Evolutionary conservation across 2,329 filamentous ascomycete genomes (phyloP).

Genomic region (Sphaerostilbella broomeana): DNA sequence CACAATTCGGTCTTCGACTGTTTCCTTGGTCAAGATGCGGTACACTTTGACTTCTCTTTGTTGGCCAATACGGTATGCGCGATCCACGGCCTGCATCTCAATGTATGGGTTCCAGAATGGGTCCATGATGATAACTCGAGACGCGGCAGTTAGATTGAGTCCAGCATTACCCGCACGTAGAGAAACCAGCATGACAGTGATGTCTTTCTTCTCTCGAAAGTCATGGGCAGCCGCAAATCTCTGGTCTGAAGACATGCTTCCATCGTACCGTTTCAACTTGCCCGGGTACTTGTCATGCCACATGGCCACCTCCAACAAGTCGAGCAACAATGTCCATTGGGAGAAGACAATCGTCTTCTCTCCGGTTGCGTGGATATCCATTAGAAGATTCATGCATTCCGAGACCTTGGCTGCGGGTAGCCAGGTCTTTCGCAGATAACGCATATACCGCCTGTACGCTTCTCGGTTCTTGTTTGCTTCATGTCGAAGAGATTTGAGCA

Average conservation of each 20-base stretch:
- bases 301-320: constrained; percentile 65
- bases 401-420: constrained; percentile 76
- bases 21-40: constrained; percentile 66
- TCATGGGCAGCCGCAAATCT: constrained; percentile 63
- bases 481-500: constrained; percentile 60
- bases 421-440: constrained; percentile 62
- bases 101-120: constrained; percentile 94
- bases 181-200: constrained; percentile 73
- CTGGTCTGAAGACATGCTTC: constrained; percentile 62
- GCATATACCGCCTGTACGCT: constrained; percentile 63
- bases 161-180: constrained; percentile 77
- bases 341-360: constrained; percentile 72
- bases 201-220: constrained; percentile 58
- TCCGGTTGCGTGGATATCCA: constrained; percentile 52
- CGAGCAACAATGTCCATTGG: constrained; percentile 71
- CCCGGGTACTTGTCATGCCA: constrained; percentile 55
- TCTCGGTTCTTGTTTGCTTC: constrained; percentile 57
- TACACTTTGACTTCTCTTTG: constrained; percentile 67
- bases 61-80: constrained; percentile 84
- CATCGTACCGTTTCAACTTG: constrained; percentile 68
- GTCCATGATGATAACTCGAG: constrained; percentile 82
- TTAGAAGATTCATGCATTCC: constrained; percentile 66
- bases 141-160: constrained; percentile 76
- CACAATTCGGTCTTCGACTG: constrained; percentile 83
- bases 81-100: constrained; percentile 86